Evolutionary conservation across 2,329 filamentous ascomycete genomes (phyloP).

Genomic region (Fusarium nisikadoi): DNA sequence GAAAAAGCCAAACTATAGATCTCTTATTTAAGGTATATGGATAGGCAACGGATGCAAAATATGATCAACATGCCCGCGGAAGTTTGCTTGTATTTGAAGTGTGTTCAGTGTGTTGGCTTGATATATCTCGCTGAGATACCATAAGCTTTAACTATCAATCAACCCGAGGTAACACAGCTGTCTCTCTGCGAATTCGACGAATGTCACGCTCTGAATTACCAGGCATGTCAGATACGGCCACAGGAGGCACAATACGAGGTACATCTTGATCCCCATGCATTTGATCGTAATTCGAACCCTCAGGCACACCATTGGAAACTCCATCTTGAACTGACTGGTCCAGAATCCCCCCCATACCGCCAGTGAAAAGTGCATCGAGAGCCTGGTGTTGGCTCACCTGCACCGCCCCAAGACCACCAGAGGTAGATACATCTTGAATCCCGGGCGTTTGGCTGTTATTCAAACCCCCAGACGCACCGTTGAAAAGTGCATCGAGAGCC

Average conservation of each 20-base stretch:
- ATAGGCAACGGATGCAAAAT: background rate
- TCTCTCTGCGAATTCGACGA: constrained; percentile 1
- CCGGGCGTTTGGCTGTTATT: too few relatives aligned
- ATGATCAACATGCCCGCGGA: background rate
- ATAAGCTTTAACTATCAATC: background rate
- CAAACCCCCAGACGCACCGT: background rate
- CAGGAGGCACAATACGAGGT: background rate
- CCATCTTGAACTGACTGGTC: background rate
- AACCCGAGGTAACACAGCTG: background rate
- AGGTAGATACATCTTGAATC: too few relatives aligned
- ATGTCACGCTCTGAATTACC: background rate
- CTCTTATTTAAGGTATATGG: background rate
- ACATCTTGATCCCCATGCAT: background rate
- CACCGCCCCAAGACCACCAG: too few relatives aligned
- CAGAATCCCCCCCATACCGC: background rate
- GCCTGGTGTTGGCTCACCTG: too few relatives aligned
- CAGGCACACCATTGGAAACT: background rate
- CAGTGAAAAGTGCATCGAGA: background rate
- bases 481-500: background rate
- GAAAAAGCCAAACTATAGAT: background rate
- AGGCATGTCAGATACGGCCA: background rate
- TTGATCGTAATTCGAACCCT: background rate
- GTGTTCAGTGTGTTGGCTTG: background rate
- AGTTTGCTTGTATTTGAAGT: background rate
- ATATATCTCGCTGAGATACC: background rate